Percentiles rank a stretch among this genome's conserved stretches.
phyloP scores from a whole-genome alignment of 345 rosid genomes.

The Cardamine occulta region DNA sequence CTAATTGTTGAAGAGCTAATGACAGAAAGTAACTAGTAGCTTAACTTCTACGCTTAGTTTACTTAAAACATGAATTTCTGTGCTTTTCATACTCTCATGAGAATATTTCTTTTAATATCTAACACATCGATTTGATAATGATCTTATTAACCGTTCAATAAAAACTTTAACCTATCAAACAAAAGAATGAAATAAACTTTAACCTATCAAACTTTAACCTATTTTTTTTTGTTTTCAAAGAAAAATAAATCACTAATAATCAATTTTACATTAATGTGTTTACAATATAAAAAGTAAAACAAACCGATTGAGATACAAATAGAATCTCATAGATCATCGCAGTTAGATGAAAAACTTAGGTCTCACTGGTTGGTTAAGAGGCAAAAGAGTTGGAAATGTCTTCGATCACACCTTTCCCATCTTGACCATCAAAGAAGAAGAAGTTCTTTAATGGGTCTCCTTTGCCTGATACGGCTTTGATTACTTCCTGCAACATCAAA shows the following conservation, averaged over 20 bases:
- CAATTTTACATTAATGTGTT: background rate
- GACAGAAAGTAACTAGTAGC: background rate
- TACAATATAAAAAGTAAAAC: too few species aligned
- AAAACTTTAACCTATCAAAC: constrained; percentile 8
- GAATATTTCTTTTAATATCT: constrained; percentile 10
- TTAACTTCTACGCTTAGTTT: constrained; percentile 9
- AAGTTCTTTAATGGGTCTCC: constrained; percentile 90
- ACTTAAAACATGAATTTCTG: background rate
- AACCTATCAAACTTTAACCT: too few species aligned
- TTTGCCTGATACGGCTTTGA: constrained; percentile 87
- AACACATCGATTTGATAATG: constrained; percentile 5
- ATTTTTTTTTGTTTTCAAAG: too few species aligned
- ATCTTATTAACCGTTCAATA: background rate
- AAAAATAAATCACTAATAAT: background rate
- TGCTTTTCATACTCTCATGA: background rate
- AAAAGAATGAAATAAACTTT: background rate
- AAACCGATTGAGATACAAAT: too few species aligned
- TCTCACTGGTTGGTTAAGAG: constrained; percentile 35
- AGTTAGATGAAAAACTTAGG: background rate
- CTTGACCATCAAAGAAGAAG: constrained; percentile 83
- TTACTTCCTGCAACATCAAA: constrained; percentile 71
- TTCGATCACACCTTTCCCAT: constrained; percentile 88
- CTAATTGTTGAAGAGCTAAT: background rate
- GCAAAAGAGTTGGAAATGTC: constrained; percentile 58
- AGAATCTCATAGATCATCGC: constrained; percentile 5